phyloP scores from a whole-genome alignment of 2,329 filamentous ascomycete genomes.

The Scytalidium sp. region DNA sequence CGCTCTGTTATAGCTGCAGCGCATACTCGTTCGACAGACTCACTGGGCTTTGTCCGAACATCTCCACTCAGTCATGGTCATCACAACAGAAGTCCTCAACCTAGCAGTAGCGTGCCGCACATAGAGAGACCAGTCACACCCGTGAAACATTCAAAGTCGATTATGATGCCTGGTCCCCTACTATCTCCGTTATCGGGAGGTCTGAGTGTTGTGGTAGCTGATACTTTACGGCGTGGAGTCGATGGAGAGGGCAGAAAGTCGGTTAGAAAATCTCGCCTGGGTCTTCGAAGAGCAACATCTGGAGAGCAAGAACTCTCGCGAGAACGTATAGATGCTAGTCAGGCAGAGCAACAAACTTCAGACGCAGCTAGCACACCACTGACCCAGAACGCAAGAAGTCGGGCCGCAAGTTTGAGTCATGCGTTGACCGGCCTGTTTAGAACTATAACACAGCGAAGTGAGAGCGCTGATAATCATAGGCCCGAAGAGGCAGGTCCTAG shows the following conservation, averaged over 20 bases:
- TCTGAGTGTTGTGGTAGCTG: conserved; percentile 61
- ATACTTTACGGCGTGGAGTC: conserved; percentile 58
- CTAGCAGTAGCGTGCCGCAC: conserved; percentile 30
- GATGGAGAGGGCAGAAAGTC: conserved; percentile 32
- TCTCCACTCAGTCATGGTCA: conserved; percentile 22
- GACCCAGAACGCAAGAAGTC: conserved; percentile 11
- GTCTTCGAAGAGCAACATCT: conserved; percentile 23
- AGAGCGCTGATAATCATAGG: conserved; percentile 10
- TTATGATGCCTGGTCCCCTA: conserved; percentile 55
- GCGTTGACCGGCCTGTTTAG: conserved; percentile 24
- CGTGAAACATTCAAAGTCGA: conserved; percentile 44
- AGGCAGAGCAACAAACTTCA: conserved; percentile 6
- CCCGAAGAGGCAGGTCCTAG: conserved; percentile 12
- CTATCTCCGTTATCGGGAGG: conserved; percentile 58
- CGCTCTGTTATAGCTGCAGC: conserved; percentile 26
- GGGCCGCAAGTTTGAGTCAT: conserved; percentile 26
- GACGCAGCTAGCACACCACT: conserved; percentile 1
- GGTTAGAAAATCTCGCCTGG: conserved; percentile 25
- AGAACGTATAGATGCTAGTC: conserved; percentile 11
- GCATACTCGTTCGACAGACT: conserved; percentile 16
- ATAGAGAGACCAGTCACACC: conserved; percentile 35
- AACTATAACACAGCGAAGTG: conserved; percentile 15
- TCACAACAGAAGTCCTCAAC: conserved; percentile 25
- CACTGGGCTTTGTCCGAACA: conserved; percentile 17
- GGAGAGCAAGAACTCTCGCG: conserved; percentile 18